Evolutionary conservation across 208 protist species (phyloP), one percentile per base, ranked within the genome.

Genomic region (Crithidia expoeki): DNA sequence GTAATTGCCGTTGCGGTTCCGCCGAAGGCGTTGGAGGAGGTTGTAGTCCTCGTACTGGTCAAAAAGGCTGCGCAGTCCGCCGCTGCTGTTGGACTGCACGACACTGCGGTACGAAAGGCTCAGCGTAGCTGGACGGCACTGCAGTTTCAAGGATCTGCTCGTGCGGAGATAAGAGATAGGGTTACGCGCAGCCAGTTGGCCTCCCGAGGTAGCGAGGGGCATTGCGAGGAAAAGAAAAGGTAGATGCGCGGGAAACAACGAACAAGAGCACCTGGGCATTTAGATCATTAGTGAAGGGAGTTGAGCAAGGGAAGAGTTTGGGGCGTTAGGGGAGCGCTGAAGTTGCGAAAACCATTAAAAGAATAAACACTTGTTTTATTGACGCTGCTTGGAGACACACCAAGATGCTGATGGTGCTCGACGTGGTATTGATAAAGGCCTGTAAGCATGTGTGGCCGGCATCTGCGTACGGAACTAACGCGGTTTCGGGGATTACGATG

Each of bases 1-100:
- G 67, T 86, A 92, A 59, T 96, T 96, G 16, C 85, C 91, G 27
- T 81, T 72, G 9, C 70, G 46, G 70, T 96, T 94, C 19, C 62
- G 71, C 5, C 72, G 55, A 32, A 96, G 84, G 25, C 79, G 70
- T 6, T 66, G 32, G 0, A 73, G 50, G 0, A 80, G 74, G 28
- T 81, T 40, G 12, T 72, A 58, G 40, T 85, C 81, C 34, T 89
- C 76, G 76, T 89, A 93, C 59, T 88, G 82, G 57, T 96, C 86
- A 5, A 95, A 36, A 23, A 83, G 49, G 34, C 74, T 90, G 46
- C 85, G 85, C 40, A 86, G 25, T n/a, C 79, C 69, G 2, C 65
- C 71, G 12, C 50, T 46, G 30, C 34, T 40, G 59, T 78, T 80
- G 0, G 87, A 93, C 75, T 95, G 90, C 40, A 95, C 82, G 19